Conservation (phyloP, 495 filamentous ascomycete genomes). For the Haplographium delicatum region DNA sequence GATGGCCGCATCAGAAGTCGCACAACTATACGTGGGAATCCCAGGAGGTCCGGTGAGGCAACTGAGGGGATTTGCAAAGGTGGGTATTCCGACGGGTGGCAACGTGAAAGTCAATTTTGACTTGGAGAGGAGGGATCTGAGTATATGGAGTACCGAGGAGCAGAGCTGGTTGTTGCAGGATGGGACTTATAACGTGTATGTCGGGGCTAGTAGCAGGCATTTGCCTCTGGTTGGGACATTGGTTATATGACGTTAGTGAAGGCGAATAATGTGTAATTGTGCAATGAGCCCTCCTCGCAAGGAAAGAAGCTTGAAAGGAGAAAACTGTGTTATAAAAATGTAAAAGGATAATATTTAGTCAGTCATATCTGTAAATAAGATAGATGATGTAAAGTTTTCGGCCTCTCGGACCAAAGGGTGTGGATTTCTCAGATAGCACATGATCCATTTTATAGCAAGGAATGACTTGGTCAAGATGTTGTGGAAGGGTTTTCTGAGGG, state of each 20-base stretch:
- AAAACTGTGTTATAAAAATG: too few relatives aligned
- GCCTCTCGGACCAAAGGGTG: too few relatives aligned
- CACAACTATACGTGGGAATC: constrained; percentile 65
- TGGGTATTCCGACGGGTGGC: constrained; percentile 37
- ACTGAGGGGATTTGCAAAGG: constrained; percentile 65
- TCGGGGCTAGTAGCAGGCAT: constrained; percentile 63
- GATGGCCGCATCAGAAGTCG: constrained; percentile 68
- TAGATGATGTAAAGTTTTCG: too few relatives aligned
- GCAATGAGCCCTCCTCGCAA: too few relatives aligned
- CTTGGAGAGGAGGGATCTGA: constrained; percentile 61
- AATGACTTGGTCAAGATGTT: too few relatives aligned
- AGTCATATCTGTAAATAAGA: too few relatives aligned
- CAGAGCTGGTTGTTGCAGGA: constrained; percentile 56
- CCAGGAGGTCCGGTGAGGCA: constrained; percentile 50
- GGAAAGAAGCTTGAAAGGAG: too few relatives aligned
- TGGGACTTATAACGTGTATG: constrained; percentile 39
- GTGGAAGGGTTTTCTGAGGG: too few relatives aligned
- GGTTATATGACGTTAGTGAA: constrained; percentile 8
- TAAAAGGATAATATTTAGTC: too few relatives aligned
- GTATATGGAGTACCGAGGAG: constrained; percentile 55
- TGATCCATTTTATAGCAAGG: too few relatives aligned
- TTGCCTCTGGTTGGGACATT: constrained; percentile 50
- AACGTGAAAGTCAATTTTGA: constrained; percentile 43
- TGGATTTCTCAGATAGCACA: too few relatives aligned
- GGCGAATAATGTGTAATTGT: too few relatives aligned